Base-by-base conservation (phyloP, 768 basidiomycete genomes). In the Boletus barrowsii region DNA sequence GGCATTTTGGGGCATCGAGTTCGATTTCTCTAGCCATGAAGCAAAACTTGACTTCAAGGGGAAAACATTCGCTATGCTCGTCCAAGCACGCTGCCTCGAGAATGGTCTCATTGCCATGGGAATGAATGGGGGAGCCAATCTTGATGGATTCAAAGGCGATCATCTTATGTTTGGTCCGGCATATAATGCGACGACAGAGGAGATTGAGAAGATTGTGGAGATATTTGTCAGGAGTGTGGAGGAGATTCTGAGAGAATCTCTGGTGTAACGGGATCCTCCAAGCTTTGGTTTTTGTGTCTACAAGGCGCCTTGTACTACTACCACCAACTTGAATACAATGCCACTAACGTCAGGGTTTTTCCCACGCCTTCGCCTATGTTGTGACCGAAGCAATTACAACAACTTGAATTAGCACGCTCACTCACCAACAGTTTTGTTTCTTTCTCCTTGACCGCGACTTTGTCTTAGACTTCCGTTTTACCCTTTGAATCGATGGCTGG, bases 1-100 rank as follows among this genome's bases (percentile, higher is more conserved):
- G 33, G 79, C 84, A 29, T 91, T 93, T 73, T 93, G 88, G 87
- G 87, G 76, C 22, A 72, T 94, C 50, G 92, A 94, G 66, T 93
- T 91, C 57, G 88, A 92, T 60, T 83, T 88, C 57, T 75, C 76
- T 5, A 67, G 65, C 15, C 64, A 70, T 13, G 73, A 76, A 51
- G 77, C 68, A 36, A 67, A 68, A n/a, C 47, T 82, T 17, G 73
- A 83, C 54, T 77, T 88, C 54, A 75, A 76, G 59, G 79, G 76
- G 3, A 56, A 78, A 45, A 67, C 69, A 35, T 89, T 93, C 62
- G 89, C 83, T 17, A 81, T 84, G 70, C 74, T 81, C 20, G 79
- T 88, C 15, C 91, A 92, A 68, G 86, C 82, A 29, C 81, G 79
- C 42, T 83, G 84, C 50, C 67, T 93, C 54, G 71, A 80, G 62